A percentile compares a stretch with the other conserved stretches of the same genome.
Evolutionary conservation across 179 eudicot genomes (phyloP).

Genomic region (Carnegiea gigantea): DNA sequence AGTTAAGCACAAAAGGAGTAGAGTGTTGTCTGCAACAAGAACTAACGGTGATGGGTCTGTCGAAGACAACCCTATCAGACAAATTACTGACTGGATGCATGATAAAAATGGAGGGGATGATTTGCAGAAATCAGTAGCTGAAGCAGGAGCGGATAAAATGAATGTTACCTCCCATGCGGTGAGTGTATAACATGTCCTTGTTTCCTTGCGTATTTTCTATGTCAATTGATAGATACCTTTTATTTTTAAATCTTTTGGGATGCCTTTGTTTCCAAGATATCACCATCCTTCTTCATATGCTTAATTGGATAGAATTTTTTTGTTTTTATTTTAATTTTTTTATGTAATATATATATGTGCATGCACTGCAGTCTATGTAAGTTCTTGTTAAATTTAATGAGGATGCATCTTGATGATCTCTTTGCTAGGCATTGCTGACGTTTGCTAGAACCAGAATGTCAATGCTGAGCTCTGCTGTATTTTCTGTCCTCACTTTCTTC

Average conservation of each 20-base stretch:
- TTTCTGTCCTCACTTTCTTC: neutral
- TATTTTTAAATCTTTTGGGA: neutral
- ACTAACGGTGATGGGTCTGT: slow-evolving; percentile 14
- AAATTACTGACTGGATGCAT: slow-evolving; percentile 40
- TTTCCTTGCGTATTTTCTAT: neutral
- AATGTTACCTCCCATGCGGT: neutral
- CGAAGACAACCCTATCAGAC: slow-evolving; percentile 46
- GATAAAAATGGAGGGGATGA: neutral
- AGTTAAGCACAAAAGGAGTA: slow-evolving; percentile 28
- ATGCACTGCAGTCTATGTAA: neutral
- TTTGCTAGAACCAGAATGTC: neutral
- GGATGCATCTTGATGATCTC: slow-evolving; percentile 7
- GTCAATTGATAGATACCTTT: neutral
- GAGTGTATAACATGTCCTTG: slow-evolving; percentile 6
- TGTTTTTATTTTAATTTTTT: neutral
- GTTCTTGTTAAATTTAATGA: neutral
- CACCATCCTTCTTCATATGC: neutral
- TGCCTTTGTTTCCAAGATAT: neutral
- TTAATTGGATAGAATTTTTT: neutral
- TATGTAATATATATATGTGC: too few relatives aligned
- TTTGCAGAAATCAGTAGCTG: neutral
- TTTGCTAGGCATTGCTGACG: neutral
- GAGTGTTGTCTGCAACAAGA: slow-evolving; percentile 29
- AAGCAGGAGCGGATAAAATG: neutral
- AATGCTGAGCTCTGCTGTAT: neutral